Evolutionary conservation across 2,329 filamentous ascomycete species (phyloP).

Genomic region (Ophiosphaerella herpotricha): DNA sequence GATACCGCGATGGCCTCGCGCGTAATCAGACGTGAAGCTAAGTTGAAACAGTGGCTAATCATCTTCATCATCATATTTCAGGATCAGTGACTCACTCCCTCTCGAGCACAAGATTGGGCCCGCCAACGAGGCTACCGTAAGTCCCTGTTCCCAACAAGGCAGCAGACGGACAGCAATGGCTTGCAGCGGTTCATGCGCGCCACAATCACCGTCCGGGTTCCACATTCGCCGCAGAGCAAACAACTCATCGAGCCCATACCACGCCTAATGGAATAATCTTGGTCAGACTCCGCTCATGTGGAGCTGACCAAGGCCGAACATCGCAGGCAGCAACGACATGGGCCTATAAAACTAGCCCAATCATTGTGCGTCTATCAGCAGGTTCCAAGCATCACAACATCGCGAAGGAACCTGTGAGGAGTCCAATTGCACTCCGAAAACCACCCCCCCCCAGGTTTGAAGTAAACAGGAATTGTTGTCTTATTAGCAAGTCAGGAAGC

Average conservation of each 20-base stretch:
- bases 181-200: constrained; percentile 3
- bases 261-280: too few species aligned
- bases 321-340: background rate
- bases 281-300: too few species aligned
- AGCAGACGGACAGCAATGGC: constrained; percentile 1
- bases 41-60: constrained; percentile 14
- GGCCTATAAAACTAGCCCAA: background rate
- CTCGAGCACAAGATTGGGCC: constrained; percentile 1
- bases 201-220: background rate
- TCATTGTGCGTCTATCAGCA: background rate
- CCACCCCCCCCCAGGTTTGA: too few species aligned
- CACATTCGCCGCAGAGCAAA: background rate
- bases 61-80: constrained; percentile 10
- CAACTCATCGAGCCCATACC: background rate
- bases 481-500: too few species aligned
- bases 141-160: constrained; percentile 6
- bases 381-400: background rate
- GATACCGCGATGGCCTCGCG: constrained; percentile 31
- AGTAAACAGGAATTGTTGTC: too few species aligned
- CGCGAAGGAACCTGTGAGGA: too few species aligned
- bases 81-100: constrained; percentile 15
- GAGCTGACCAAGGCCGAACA: too few species aligned
- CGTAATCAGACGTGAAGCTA: constrained; percentile 3
- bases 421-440: too few species aligned
- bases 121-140: constrained; percentile 8